phyloP scores from a whole-genome alignment of 441 rosid species.

The Dalechampia spathulata region DNA sequence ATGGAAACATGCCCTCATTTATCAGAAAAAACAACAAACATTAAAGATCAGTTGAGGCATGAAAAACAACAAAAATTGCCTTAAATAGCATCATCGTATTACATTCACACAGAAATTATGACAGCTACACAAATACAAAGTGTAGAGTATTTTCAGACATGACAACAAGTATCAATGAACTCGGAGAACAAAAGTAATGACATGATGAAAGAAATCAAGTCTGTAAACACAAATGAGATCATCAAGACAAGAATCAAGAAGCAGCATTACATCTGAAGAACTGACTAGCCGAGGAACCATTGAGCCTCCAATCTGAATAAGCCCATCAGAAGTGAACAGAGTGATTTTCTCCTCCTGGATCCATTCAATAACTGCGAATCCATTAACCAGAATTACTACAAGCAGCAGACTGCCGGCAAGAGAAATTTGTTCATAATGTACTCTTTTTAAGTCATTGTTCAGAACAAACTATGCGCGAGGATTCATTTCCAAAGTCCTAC shows the following conservation, averaged over 20 bases:
- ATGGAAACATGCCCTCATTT: slow-evolving; percentile 6
- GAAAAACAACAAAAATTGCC: too few relatives aligned
- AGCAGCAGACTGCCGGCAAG: too few relatives aligned
- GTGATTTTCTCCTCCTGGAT: slow-evolving; percentile 76
- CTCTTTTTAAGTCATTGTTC: too few relatives aligned
- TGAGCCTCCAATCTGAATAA: slow-evolving; percentile 88
- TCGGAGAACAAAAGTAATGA: neutral
- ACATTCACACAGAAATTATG: too few relatives aligned
- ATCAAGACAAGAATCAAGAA: too few relatives aligned
- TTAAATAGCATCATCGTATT: too few relatives aligned
- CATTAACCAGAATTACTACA: neutral
- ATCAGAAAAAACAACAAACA: neutral
- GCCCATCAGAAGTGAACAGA: slow-evolving; percentile 78
- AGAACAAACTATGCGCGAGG: too few relatives aligned
- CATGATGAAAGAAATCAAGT: too few relatives aligned
- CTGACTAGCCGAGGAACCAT: slow-evolving; percentile 62
- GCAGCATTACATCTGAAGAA: slow-evolving; percentile 47
- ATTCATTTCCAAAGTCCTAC: too few relatives aligned
- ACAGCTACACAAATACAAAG: neutral
- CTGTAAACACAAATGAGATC: too few relatives aligned
- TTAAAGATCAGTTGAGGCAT: too few relatives aligned
- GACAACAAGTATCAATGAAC: neutral
- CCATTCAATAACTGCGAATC: slow-evolving; percentile 50
- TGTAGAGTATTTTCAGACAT: neutral
- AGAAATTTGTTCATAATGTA: too few relatives aligned